Evolutionary conservation across 163 green algal species (phyloP), one percentile per base, ranked within the genome.

Genomic region (Prototheca cutis): DNA sequence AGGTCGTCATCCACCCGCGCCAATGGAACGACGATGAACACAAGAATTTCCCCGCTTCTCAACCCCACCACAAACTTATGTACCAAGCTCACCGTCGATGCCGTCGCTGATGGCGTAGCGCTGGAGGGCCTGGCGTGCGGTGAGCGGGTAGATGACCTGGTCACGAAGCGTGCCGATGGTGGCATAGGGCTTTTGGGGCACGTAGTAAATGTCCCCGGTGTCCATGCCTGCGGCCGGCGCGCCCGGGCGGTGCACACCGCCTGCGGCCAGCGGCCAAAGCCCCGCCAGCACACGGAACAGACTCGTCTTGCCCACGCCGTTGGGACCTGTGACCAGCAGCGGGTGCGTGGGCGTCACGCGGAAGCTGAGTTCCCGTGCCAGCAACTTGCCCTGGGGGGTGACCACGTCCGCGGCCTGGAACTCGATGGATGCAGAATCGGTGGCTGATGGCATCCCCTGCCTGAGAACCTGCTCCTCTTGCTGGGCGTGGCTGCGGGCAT

Each of bases 321-420:
- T 84, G 54, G 79, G 78, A 2, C 80, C 80, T 4, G 84, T 89
- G 23, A 93, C 68, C 36, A 93, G 70, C 21, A 92, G 62, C 52
- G 66, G 77, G 53, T 66, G 45, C n/a, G 70, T 73, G 36, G 33
- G 57, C 23, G 48, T 52, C 30, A 87, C 61, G 28, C 32, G 30
- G n/a, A 87, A 47, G 13, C 55, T 65, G 4, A 87, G 71, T 29
- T 73, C 25, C 34, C 73, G 63, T 18, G 76, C 80, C 52, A 89
- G 67, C 32, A 82, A 17, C 36, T 72, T 68, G 55, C 78, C 76
- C 6, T 31, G 60, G 4, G 80, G 80, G 6, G 78, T 80, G 15
- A 75, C 51, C 25, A 89, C 69, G 47, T 81, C 72, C 23, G 80
- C 70, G 17, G 47, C 24, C 25, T 66, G 45, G 59, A 81, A 69